Base-by-base conservation (phyloP, 2,329 filamentous ascomycete species). In the Colletotrichum tabaci region DNA sequence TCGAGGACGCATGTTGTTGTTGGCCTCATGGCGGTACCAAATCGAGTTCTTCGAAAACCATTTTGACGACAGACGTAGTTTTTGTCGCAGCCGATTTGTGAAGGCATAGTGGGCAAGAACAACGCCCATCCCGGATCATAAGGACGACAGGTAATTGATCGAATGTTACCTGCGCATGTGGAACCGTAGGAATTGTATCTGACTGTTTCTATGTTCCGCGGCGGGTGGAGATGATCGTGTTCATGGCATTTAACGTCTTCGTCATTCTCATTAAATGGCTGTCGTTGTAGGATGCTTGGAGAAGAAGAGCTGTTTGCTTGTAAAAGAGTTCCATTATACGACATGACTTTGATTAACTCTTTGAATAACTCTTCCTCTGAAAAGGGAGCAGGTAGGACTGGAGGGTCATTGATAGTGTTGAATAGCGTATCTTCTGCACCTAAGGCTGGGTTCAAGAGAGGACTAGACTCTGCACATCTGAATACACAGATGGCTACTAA, bases 21-120 rank as follows among this genome's bases (percentile, higher is more conserved):
- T 49, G 46, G 46, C 46, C 3, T 49, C 10, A 2, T 4, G 46
- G 15, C 46, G 40, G 40, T 42, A 49, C 46, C 46, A 49, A 49
- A 49, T 49, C 46, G 46, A 49, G 46, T 49, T 49, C 46, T 49
- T 6, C 46, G 46, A 7, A 49, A 7, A 2, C 46, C 46, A 49
- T 49, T 49, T 49, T 49, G 46, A 49, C 46, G 46, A 49, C 46
- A 49, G 46, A 49, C 46, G n/a, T 49, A 49, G 9, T 49, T 49
- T 16, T 18, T 18, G 16, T 15, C 12, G 18, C 46, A 49, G 4
- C 16, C 7, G 46, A 49, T 49, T 49, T 16, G 7, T 49, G 46
- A 49, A 49, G 4, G 15, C 18, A 49, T 10, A 4, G 12, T 49
- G 16, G 15, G 46, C 7, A 15, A 16, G 46, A 49, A 16, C 7